Percentiles rank a stretch among this genome's conserved stretches.
These are phyloP conservation scores for Rhizopus sp. DNA, from an alignment of 371 early-diverging fungal genomes.

Conservation along the genomic window DNA sequence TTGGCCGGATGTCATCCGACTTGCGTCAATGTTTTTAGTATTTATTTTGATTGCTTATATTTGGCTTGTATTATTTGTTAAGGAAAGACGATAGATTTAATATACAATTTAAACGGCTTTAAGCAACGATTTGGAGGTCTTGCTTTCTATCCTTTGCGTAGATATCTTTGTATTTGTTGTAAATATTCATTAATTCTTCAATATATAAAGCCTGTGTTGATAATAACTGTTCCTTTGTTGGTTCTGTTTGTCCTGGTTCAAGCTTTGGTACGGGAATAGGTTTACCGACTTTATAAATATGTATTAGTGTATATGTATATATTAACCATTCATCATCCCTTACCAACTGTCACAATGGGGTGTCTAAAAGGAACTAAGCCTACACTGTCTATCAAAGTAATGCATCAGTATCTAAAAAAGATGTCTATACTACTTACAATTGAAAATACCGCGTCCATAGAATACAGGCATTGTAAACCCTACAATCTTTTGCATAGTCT, in stretches of 20 bases:
- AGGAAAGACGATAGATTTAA: constrained; percentile 70
- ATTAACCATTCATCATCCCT: not conserved
- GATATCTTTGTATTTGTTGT: constrained; percentile 68
- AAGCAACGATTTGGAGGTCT: constrained; percentile 28
- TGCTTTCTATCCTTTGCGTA: constrained; percentile 61
- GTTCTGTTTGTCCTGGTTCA: constrained; percentile 44
- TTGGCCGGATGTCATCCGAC: constrained; percentile 79
- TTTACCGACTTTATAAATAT: constrained; percentile 49
- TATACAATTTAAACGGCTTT: not conserved
- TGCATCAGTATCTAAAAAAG: not conserved
- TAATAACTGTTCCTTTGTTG: constrained; percentile 60
- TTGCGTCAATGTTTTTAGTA: constrained; percentile 58
- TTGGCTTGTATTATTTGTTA: constrained; percentile 83
- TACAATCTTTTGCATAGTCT: constrained; percentile 50
- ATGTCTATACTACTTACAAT: constrained; percentile 42
- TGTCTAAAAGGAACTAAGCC: constrained; percentile 59
- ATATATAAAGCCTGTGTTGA: constrained; percentile 64
- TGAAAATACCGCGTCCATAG: constrained; percentile 69
- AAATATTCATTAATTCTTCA: constrained; percentile 57
- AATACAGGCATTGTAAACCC: constrained; percentile 70
- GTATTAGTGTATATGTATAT: not conserved
- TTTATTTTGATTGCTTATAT: constrained; percentile 75
- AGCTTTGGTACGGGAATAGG: constrained; percentile 60
- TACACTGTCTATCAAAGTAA: constrained; percentile 32
- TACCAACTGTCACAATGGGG: constrained; percentile 48